Evolutionary conservation across 495 filamentous ascomycete species (phyloP).

Genomic region (Talaromyces adpressus): DNA sequence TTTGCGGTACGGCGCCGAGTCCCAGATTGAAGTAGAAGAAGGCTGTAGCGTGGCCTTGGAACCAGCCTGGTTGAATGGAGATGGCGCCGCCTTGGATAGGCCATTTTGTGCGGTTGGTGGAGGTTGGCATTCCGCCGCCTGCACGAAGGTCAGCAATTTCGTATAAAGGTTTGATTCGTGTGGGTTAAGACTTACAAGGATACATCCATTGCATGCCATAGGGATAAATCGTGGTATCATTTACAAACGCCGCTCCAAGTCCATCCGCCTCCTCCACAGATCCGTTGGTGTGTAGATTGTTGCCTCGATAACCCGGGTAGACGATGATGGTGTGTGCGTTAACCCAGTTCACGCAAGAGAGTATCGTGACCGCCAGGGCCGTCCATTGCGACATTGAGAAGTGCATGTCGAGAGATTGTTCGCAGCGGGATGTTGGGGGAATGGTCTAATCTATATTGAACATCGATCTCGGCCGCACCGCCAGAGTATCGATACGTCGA

Average conservation of each 20-base stretch:
- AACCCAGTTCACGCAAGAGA: constrained; percentile 44
- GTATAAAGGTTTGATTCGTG: background rate
- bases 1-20: constrained; percentile 72
- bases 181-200: constrained; percentile 58
- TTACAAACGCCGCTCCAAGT: constrained; percentile 39
- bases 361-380: constrained; percentile 30
- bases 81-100: constrained; percentile 80
- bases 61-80: constrained; percentile 90
- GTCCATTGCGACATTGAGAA: constrained; percentile 42
- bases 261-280: constrained; percentile 38
- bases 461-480: background rate
- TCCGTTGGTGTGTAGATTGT: constrained; percentile 79
- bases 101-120: constrained; percentile 86
- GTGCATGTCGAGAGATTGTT: constrained; percentile 17
- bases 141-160: background rate
- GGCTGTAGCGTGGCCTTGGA: constrained; percentile 78
- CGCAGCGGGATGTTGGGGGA: background rate
- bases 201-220: constrained; percentile 99
- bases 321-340: constrained; percentile 82
- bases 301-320: constrained; percentile 91
- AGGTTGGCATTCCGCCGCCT: constrained; percentile 82
- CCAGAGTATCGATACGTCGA: background rate
- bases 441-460: background rate
- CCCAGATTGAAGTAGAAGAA: constrained; percentile 94
- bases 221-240: constrained; percentile 50